Base-by-base conservation (phyloP, 2,329 filamentous ascomycete genomes). In the Pseudonectria buxi region DNA sequence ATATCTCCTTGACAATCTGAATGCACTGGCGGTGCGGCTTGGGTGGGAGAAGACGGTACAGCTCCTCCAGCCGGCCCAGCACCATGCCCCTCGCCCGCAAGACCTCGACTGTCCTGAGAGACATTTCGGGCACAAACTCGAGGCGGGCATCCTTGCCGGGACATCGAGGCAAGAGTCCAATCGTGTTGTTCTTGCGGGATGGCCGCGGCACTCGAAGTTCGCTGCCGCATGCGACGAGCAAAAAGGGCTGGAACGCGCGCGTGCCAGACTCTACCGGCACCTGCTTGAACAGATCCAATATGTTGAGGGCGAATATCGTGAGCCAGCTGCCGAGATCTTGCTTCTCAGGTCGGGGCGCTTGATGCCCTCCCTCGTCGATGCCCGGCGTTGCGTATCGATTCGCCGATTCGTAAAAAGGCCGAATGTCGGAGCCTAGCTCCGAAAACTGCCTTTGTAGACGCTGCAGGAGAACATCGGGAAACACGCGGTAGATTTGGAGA, bases 401-500 rank as follows among this genome's bases (percentile, higher is more conserved):
- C 4, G 32, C 30, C 2, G 14, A 22, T 10, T 39, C 32, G 14
- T 35, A 39, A 26, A 39, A 33, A 4, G 37, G 18, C 12, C 16
- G 29, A 3, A 39, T 14, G 9, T 35, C 37, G 3, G 32, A 11
- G 2, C 26, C 26, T 10, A 39, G 12, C 4, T 39, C 33, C 1
- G 26, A 22, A 4, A 25, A 10, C 4, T 18, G 10, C 3, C 15
- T 31, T 9, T 37, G 39, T 11, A 38, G 7, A 10, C 39, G 25
- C 6, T 26, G 28, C 31, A 27, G 27, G 10, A 44, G 41, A 10
- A 44, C 32, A n/a, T 44, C 41, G 0, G 41, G 38, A 12, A 41
- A 43, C n/a, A 44, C 36, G 10, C 36, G 41, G 24, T 44, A 44
- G 16, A 44, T 25, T 13, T 44, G 41, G 4, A 44, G 28, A 5